These are phyloP conservation scores for Bullera alba DNA, from an alignment of 768 basidiomycete species.

Conservation along the genomic window DNA sequence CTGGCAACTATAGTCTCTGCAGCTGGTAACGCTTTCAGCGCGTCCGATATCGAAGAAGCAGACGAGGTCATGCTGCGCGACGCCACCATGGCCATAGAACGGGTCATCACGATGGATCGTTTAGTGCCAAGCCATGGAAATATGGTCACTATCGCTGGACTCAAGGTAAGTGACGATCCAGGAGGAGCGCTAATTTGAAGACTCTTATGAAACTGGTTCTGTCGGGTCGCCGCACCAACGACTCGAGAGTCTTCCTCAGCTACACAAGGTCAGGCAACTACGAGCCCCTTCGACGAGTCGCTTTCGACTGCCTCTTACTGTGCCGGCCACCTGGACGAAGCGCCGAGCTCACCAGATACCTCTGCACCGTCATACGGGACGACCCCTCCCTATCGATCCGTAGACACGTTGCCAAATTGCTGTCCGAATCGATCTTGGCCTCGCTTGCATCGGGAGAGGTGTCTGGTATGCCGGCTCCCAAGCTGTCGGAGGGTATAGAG, in stretches of 20 bases:
- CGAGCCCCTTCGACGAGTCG: conserved; percentile 79
- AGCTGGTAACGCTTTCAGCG: conserved; percentile 70
- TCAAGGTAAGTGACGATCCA: conserved; percentile 60
- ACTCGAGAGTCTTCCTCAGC: conserved; percentile 60
- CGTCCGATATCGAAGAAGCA: conserved; percentile 49
- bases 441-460: conserved; percentile 86
- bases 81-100: conserved; percentile 72
- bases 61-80: conserved; percentile 56
- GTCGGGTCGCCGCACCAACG: conserved; percentile 23
- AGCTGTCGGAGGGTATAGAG: conserved; percentile 55
- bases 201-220: conserved; percentile 19
- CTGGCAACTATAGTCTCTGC: conserved; percentile 78
- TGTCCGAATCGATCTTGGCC: conserved; percentile 78
- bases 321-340: conserved; percentile 81
- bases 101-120: conserved; percentile 90
- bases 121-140: conserved; percentile 92
- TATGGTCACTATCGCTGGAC: conserved; percentile 77
- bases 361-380: conserved; percentile 75
- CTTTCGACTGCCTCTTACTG: conserved; percentile 78
- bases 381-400: conserved; percentile 77
- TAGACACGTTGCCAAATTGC: conserved; percentile 76
- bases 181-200: conserved; percentile 3
- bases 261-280: conserved; percentile 92
- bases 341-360: conserved; percentile 72
- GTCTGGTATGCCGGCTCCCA: conserved; percentile 51